phyloP scores from a whole-genome alignment of 2,329 filamentous ascomycete genomes.

The Tetracladium maxilliforme region DNA sequence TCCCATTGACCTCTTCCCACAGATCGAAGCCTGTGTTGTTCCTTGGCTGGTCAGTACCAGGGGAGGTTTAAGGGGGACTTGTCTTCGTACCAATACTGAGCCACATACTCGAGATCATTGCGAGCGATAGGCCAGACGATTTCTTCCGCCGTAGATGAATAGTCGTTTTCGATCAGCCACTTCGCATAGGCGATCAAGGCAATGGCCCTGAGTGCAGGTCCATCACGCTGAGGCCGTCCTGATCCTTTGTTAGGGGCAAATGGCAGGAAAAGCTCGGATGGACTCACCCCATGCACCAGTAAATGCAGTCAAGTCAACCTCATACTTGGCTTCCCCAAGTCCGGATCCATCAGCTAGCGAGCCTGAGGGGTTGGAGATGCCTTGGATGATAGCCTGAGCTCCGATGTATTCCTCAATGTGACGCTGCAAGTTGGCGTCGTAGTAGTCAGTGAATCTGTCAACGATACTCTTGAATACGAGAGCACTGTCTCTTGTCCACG shows the following conservation, averaged over 20 bases:
- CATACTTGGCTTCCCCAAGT: conserved; percentile 62
- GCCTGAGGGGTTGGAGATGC: conserved; percentile 38
- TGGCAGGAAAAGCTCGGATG: background rate
- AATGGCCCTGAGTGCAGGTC: conserved; percentile 61
- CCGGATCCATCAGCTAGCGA: conserved; percentile 26
- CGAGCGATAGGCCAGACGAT: conserved; percentile 60
- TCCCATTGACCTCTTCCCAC: conserved; percentile 69
- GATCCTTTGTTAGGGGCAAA: conserved; percentile 9
- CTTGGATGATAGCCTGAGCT: conserved; percentile 44
- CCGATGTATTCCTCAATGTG: conserved; percentile 53
- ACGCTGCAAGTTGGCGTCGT: conserved; percentile 26
- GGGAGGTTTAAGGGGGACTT: no score
- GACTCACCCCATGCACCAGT: conserved; percentile 36
- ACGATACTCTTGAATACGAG: conserved; percentile 55
- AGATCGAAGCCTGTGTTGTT: conserved; percentile 53
- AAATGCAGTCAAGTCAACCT: conserved; percentile 47
- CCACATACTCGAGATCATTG: conserved; percentile 64
- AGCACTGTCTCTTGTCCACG: conserved; percentile 64
- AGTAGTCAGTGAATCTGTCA: conserved; percentile 43
- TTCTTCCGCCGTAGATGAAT: conserved; percentile 21
- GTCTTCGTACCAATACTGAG: conserved; percentile 47
- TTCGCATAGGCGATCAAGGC: conserved; percentile 59
- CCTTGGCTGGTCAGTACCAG: background rate
- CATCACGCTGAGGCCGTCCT: conserved; percentile 68
- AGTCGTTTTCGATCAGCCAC: conserved; percentile 53